Evolutionary conservation across 352 stramenopile genomes (phyloP).

Genomic region (Thalassiosira exigua): DNA sequence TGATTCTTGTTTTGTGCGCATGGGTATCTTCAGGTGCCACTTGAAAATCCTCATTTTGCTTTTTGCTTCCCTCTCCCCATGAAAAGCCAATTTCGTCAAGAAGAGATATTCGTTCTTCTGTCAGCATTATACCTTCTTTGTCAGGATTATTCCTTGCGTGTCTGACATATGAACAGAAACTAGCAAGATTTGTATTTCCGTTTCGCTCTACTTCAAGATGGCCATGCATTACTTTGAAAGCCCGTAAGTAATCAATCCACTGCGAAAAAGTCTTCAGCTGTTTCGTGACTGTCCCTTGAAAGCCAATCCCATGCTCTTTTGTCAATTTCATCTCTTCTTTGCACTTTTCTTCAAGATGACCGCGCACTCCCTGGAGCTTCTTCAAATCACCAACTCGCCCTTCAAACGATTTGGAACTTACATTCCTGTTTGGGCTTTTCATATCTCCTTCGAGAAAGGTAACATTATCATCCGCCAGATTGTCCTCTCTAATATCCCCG

Average conservation of each 20-base stretch:
- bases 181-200: background rate
- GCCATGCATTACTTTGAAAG: background rate
- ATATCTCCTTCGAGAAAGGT: background rate
- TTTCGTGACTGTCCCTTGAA: background rate
- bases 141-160: background rate
- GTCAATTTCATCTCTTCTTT: slow-evolving; percentile 4
- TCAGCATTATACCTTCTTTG: background rate
- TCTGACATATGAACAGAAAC: background rate
- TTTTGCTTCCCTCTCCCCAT: too few species aligned
- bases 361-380: background rate
- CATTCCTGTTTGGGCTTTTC: background rate
- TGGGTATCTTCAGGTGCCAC: too few species aligned
- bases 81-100: background rate
- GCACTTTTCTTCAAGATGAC: background rate
- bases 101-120: background rate
- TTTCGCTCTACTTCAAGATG: background rate
- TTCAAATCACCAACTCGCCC: background rate
- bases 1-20: too few species aligned
- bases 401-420: slow-evolving; percentile 5
- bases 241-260: background rate
- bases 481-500: background rate
- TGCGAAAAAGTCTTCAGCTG: background rate
- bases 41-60: too few species aligned
- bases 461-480: background rate
- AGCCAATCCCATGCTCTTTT: background rate